phyloP scores from a whole-genome alignment of 1,284 basidiomycete genomes.

The Gomphus bonarii region DNA sequence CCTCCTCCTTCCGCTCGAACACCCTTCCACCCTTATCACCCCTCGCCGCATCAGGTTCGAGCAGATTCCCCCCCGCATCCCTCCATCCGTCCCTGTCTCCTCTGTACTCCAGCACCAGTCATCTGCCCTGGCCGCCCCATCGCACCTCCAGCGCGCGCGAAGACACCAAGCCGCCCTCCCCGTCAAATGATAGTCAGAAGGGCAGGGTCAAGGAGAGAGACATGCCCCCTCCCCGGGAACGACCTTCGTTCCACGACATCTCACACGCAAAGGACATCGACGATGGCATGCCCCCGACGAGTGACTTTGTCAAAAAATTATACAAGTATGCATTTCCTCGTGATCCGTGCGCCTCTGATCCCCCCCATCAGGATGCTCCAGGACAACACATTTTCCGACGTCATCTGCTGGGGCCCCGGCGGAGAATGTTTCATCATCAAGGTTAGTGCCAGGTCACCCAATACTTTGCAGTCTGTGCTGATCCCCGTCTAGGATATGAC shows the following conservation, averaged over 20 bases:
- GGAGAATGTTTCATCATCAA: constrained; percentile 94
- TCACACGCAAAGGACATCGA: constrained; percentile 26
- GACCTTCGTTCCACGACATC: constrained; percentile 12
- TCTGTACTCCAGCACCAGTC: constrained; percentile 26
- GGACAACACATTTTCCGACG: constrained; percentile 60
- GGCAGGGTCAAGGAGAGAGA: constrained; percentile 18
- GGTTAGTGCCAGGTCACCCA: constrained; percentile 26
- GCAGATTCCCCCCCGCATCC: constrained; percentile 1
- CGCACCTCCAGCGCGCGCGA: constrained; percentile 26
- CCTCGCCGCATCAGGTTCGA: not conserved
- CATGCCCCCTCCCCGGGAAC: constrained; percentile 14
- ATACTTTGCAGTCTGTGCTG: not conserved
- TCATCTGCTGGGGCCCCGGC: constrained; percentile 81
- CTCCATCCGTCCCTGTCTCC: constrained; percentile 22
- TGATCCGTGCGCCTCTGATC: constrained; percentile 8
- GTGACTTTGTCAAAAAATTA: constrained; percentile 93
- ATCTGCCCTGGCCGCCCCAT: constrained; percentile 22
- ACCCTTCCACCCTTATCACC: constrained; percentile 8
- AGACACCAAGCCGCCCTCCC: constrained; percentile 18
- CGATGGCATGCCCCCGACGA: constrained; percentile 64
- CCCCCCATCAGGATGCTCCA: constrained; percentile 68
- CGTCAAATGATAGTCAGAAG: constrained; percentile 20
- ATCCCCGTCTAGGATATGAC: constrained; percentile 71
- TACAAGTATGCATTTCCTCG: constrained; percentile 59
- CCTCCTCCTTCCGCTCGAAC: constrained; percentile 18